Evolutionary conservation across 2,329 filamentous ascomycete genomes (phyloP).

Genomic region (Calycina marina): DNA sequence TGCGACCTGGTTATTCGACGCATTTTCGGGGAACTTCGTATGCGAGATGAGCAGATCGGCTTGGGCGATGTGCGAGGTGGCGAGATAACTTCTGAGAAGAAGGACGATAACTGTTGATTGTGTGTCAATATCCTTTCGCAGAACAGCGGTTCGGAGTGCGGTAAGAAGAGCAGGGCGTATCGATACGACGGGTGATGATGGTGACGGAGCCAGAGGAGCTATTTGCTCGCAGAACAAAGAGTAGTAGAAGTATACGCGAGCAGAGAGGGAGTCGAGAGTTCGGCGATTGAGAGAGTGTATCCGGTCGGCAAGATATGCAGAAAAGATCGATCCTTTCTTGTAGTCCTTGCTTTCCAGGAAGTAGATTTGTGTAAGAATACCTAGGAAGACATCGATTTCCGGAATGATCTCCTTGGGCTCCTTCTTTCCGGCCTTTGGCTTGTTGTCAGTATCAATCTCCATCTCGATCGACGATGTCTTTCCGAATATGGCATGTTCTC

Average conservation of each 20-base stretch:
- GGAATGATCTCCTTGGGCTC: conserved; percentile 61
- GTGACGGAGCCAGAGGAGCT: conserved; percentile 73
- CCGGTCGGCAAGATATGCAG: conserved; percentile 65
- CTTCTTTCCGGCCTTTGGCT: conserved; percentile 48
- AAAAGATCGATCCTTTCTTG: conserved; percentile 72
- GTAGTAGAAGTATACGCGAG: conserved; percentile 97
- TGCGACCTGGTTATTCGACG: conserved; percentile 95
- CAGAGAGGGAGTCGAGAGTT: conserved; percentile 83
- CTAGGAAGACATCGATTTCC: conserved; percentile 79
- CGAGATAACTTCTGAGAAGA: conserved; percentile 87
- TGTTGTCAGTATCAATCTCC: conserved; percentile 54
- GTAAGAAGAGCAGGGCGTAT: conserved; percentile 77
- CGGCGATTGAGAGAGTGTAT: conserved; percentile 84
- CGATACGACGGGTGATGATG: conserved; percentile 71
- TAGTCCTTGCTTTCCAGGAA: conserved; percentile 76
- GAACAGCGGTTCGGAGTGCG: conserved; percentile 83
- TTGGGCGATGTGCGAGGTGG: conserved; percentile 91
- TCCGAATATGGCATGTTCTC: conserved; percentile 48
- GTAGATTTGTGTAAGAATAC: conserved; percentile 74
- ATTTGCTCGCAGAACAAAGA: conserved; percentile 90
- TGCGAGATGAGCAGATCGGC: conserved; percentile 92
- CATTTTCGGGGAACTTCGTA: conserved; percentile 85
- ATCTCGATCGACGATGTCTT: conserved; percentile 47
- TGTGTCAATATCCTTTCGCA: conserved; percentile 94
- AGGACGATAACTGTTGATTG: conserved; percentile 92